These are phyloP conservation scores for Trichoderma erinaceum DNA, from an alignment of 495 filamentous ascomycete species.

Conservation along the genomic window DNA sequence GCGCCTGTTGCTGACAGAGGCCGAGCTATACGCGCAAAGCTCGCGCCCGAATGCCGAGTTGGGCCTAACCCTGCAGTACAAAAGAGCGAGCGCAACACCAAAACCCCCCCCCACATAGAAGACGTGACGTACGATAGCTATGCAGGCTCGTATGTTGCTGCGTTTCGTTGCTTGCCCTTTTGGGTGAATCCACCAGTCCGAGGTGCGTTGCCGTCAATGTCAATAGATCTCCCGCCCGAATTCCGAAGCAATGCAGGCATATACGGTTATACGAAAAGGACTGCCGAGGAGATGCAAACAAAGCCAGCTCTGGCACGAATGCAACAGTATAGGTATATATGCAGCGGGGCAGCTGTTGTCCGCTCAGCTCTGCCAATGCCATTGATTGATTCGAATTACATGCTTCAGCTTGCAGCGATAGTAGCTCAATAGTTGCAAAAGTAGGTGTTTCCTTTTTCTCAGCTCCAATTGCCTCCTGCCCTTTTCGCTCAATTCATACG, in stretches of 20 bases:
- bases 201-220: neutral
- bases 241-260: neutral
- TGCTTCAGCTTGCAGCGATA: neutral
- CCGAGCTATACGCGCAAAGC: neutral
- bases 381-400: too few relatives aligned
- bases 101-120: too few relatives aligned
- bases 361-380: neutral
- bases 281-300: too few relatives aligned
- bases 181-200: too few relatives aligned
- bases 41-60: conserved; percentile 9
- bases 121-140: too few relatives aligned
- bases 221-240: neutral
- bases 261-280: too few relatives aligned
- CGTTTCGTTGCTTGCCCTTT: too few relatives aligned
- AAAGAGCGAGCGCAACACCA: too few relatives aligned
- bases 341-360: neutral
- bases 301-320: too few relatives aligned
- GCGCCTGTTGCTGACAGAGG: neutral
- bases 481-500: neutral
- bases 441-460: neutral
- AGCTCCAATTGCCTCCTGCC: neutral
- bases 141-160: too few relatives aligned
- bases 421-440: neutral
- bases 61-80: neutral
- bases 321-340: neutral